Evolutionary conservation across 2,329 filamentous ascomycete species (phyloP), one percentile per base, ranked within the genome.

Genomic region (Blumeriella jaapii): DNA sequence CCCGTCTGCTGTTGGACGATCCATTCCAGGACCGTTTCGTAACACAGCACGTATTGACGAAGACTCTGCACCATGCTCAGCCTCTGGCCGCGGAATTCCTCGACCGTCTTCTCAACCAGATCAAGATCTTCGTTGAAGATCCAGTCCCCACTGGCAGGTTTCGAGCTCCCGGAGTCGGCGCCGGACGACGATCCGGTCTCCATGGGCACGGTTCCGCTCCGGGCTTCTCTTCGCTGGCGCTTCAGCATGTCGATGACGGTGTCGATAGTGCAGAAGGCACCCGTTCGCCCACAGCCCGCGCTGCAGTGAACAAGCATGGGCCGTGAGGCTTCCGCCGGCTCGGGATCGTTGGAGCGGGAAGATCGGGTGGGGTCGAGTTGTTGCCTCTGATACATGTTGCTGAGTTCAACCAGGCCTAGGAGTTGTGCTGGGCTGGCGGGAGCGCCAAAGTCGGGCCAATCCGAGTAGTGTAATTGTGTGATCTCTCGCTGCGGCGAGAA

Each of bases 381-480:
- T n/a, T n/a, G n/a, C 47, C 59, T 79, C 62, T 68, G 81, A 70
- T 77, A 85, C 20, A 72, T 67, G 51, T 83, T 91, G 50, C 81
- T 83, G 34, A 94, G 72, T 57, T 95, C 86, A n/a, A 96, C 82
- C 11, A 98, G 62, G 2, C 80, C 82, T 11, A 98, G 68, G 2
- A 98, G 68, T 51, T 96, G 86, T 4, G 76, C 74, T 1, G 91
- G 86, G 51, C 93, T 82, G 0, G 91, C 86, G 0, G 89, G 89
- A 0, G 86, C 81, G 13, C 91, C 91, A 58, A 96, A 95, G 54
- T 98, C 91, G 0, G 91, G 91, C 91, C 91, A 98, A n/a, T 81
- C 78, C 0, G 85, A 77, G 56, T 95, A 96, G 55, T 96, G 87
- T 10, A 98, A 64, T 49, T 98, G 91, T 0, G 87, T 95, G 42